A percentile compares a stretch with the other conserved stretches of the same genome.
These are phyloP conservation scores for Coprinopsis marcescibilis DNA, from an alignment of 768 basidiomycete species.

Conservation along the genomic window DNA sequence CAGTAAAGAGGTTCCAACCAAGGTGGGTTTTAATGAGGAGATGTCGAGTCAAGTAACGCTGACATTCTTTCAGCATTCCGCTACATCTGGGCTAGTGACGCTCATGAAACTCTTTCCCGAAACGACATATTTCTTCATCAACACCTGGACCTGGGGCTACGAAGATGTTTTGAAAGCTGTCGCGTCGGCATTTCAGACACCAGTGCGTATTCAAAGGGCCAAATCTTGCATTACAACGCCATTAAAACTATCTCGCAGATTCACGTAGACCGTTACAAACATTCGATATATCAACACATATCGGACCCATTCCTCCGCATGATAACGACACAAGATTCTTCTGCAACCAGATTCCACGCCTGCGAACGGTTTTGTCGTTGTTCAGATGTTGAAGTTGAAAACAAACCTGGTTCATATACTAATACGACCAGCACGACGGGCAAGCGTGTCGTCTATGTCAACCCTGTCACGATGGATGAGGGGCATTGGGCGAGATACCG, in stretches of 20 bases:
- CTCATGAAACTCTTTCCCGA: slow-evolving; percentile 66
- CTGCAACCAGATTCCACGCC: slow-evolving; percentile 81
- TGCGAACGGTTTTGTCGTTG: slow-evolving; percentile 85
- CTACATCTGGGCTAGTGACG: slow-evolving; percentile 58
- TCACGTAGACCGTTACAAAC: slow-evolving; percentile 89
- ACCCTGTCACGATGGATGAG: slow-evolving; percentile 67
- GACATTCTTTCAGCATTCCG: slow-evolving; percentile 45
- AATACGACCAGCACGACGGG: slow-evolving; percentile 38
- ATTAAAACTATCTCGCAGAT: slow-evolving; percentile 40
- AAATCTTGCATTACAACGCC: background rate
- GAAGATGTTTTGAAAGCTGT: slow-evolving; percentile 84
- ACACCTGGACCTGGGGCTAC: slow-evolving; percentile 96
- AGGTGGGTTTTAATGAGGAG: slow-evolving; percentile 32
- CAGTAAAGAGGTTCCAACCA: slow-evolving; percentile 47
- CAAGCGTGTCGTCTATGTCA: slow-evolving; percentile 72
- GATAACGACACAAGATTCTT: slow-evolving; percentile 56
- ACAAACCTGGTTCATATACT: slow-evolving; percentile 21
- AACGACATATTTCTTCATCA: slow-evolving; percentile 77
- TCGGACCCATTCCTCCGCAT: slow-evolving; percentile 57
- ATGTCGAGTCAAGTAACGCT: background rate
- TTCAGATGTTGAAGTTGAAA: slow-evolving; percentile 45
- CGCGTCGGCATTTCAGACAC: slow-evolving; percentile 55
- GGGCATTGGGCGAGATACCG: slow-evolving; percentile 48
- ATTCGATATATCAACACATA: slow-evolving; percentile 51
- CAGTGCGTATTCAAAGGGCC: slow-evolving; percentile 39